Evolutionary conservation across 345 rosid species (phyloP).

Genomic region (Psidium guajava): DNA sequence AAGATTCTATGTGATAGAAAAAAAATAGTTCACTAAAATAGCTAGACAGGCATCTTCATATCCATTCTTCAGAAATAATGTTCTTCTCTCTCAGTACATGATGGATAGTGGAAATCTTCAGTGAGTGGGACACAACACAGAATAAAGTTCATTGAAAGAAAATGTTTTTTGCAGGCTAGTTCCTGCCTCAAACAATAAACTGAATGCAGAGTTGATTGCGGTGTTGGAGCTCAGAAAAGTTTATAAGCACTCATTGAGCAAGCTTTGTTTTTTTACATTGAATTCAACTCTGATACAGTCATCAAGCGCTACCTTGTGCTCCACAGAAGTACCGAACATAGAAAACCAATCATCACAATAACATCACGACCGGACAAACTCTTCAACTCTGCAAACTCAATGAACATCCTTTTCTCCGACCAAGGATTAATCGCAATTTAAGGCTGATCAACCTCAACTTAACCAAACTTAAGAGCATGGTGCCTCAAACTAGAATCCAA

Average conservation of each 20-base stretch:
- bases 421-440: background rate
- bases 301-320: background rate
- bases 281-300: background rate
- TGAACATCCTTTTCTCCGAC: background rate
- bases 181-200: background rate
- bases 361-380: background rate
- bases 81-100: no score
- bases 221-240: background rate
- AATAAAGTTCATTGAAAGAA: background rate
- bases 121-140: background rate
- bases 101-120: background rate
- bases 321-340: background rate
- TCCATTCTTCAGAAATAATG: no score
- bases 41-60: no score
- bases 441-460: background rate
- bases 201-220: background rate
- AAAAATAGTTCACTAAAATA: no score
- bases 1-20: background rate
- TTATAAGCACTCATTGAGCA: background rate
- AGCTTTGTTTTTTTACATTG: background rate
- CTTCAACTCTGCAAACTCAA: background rate
- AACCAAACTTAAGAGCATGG: background rate
- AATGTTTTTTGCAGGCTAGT: background rate
- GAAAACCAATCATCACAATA: background rate
- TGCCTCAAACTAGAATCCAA: background rate